Percentiles rank a stretch among this genome's conserved stretches.
Evolutionary conservation across 805 yeast genomes (phyloP).

Genomic region (Sungouiozyma intestinalis): DNA sequence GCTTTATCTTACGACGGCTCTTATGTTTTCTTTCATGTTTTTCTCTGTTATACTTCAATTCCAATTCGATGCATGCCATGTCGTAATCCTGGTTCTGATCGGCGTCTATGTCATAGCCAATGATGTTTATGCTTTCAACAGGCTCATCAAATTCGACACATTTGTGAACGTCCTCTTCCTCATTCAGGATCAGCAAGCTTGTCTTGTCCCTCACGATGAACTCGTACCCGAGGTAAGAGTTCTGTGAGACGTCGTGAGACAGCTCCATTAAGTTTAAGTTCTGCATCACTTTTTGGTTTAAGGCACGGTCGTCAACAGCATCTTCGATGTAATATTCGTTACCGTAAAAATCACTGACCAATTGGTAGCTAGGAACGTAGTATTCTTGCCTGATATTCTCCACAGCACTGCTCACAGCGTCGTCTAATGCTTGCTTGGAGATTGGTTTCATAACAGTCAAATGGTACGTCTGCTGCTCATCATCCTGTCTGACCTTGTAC

Average conservation of each 20-base stretch:
- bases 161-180: slow-evolving; percentile 12
- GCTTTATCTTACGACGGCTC: background rate
- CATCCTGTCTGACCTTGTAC: background rate
- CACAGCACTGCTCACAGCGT: slow-evolving; percentile 8
- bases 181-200: slow-evolving; percentile 11
- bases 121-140: slow-evolving; percentile 12
- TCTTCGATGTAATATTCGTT: slow-evolving; percentile 24
- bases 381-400: slow-evolving; percentile 9
- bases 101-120: slow-evolving; percentile 10
- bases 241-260: slow-evolving; percentile 10
- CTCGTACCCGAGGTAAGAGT: slow-evolving; percentile 17
- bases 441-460: slow-evolving; percentile 11
- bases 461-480: background rate
- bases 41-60: background rate
- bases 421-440: slow-evolving; percentile 12
- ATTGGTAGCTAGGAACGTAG: slow-evolving; percentile 14
- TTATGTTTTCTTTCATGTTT: background rate
- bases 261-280: slow-evolving; percentile 12
- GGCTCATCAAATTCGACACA: slow-evolving; percentile 12
- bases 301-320: slow-evolving; percentile 15
- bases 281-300: slow-evolving; percentile 10
- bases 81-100: slow-evolving; percentile 1
- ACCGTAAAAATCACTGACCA: slow-evolving; percentile 20
- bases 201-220: slow-evolving; percentile 11
- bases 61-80: background rate